These are phyloP conservation scores for Pezizomycotina sp. DNA, from an alignment of 2,329 filamentous ascomycete genomes.

Conservation along the genomic window DNA sequence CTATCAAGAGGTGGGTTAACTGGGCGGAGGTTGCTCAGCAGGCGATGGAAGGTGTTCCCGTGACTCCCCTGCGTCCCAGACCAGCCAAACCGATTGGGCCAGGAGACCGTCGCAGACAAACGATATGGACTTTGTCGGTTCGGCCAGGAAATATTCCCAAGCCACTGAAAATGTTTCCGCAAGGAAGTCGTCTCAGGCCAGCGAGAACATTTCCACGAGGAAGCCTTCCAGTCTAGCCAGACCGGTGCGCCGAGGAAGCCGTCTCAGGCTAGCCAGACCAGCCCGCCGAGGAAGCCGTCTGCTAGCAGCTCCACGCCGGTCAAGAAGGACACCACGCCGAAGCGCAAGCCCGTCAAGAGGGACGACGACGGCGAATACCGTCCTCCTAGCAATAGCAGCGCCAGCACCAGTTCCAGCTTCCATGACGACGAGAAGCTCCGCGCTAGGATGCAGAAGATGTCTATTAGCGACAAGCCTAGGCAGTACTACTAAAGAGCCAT, in stretches of 20 bases:
- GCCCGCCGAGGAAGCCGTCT: slow-evolving; percentile 11
- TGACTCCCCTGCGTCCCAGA: slow-evolving; percentile 7
- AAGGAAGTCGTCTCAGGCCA: neutral
- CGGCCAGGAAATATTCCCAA: neutral
- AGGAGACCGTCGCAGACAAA: neutral
- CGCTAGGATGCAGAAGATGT: no score
- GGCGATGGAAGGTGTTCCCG: slow-evolving; percentile 6
- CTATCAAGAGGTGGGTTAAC: slow-evolving; percentile 67
- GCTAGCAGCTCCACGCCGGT: neutral
- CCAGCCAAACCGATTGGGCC: slow-evolving; percentile 6
- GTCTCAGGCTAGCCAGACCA: slow-evolving; percentile 11
- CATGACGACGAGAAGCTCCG: no score
- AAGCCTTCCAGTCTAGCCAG: slow-evolving; percentile 11
- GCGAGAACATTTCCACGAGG: slow-evolving; percentile 6
- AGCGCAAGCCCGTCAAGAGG: neutral
- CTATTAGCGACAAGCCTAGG: no score
- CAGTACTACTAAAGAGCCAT: no score
- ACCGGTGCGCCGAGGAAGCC: slow-evolving; percentile 11
- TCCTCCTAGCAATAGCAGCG: neutral
- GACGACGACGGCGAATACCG: neutral
- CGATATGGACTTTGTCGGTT: neutral
- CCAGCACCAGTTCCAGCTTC: neutral
- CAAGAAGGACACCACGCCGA: neutral
- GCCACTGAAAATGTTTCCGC: neutral
- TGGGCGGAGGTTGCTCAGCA: slow-evolving; percentile 49